Evolutionary conservation across 225 moss, liverwort and hornwort species (phyloP), one percentile per base, ranked within the genome.

Genomic region (Marchantia paleacea): DNA sequence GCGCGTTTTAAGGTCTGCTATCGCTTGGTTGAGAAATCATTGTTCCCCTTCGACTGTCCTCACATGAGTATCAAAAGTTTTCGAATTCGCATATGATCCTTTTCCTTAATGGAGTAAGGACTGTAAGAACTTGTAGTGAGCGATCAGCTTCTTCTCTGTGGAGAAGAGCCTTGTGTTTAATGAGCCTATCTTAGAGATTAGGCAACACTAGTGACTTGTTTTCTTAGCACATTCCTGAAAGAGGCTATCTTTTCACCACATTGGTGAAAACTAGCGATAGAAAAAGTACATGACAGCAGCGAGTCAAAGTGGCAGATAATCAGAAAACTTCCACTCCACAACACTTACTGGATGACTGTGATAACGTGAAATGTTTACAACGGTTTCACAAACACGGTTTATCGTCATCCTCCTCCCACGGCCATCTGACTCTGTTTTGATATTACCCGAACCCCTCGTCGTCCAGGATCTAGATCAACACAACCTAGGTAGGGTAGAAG

Each of bases 11-110:
- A 89, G 82, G 51, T 94, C 96, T 52, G 96, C 91, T 16, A 89
- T 90, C 79, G 84, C 86, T 67, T 96, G 96, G 96, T 85, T 96
- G 68, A 86, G 86, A 84, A 92, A 93, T 75, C 95, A 93, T 76
- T 84, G 63, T 61, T 89, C 79, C 39, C 86, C 85, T 13, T 85
- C 83, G 57, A 89, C 90, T 68, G 85, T 85, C 62, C 80, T 84
- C 50, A 84, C 76, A 0, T 87, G 57, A 87, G 30, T 12, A 25
- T 24, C 26, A 1, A 78, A 55, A 20, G 52, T 51, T 19, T 39
- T 18, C 55, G 66, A 78, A 66, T 15, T 22, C 47, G 19, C 10
- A 20, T 14, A 58, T 24, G 13, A 7, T 75, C 31, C 39, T 75
- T 55, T 26, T 31, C 25, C 72, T 18, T 55, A 12, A 75, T 48